phyloP scores from a whole-genome alignment of 2,329 filamentous ascomycete species.

The Aureobasidium pullulans region DNA sequence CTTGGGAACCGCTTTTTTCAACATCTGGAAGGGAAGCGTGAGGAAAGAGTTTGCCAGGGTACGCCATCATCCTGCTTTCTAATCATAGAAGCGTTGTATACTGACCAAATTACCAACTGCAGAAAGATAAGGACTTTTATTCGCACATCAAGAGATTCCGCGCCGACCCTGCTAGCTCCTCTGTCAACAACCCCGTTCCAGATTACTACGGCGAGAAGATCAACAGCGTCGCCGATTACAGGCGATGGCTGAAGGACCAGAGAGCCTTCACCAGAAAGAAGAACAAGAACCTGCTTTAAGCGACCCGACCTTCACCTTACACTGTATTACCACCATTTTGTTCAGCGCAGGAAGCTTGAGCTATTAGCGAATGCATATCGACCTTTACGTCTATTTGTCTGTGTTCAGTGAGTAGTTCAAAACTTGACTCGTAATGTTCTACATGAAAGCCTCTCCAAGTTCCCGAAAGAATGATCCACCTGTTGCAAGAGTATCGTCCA shows the following conservation, averaged over 20 bases:
- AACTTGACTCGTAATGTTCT: too few species aligned
- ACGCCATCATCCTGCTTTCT: constrained; percentile 24
- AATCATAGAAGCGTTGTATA: background rate
- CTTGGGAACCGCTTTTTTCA: constrained; percentile 73
- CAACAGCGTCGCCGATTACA: constrained; percentile 80
- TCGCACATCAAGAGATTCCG: constrained; percentile 83
- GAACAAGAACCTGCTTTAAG: constrained; percentile 57
- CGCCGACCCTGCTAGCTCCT: constrained; percentile 83
- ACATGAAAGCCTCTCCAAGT: too few species aligned
- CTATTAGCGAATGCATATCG: constrained; percentile 3
- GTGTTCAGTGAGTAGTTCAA: background rate
- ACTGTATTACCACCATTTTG: constrained; percentile 5
- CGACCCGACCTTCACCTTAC: background rate
- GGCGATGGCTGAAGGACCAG: constrained; percentile 96
- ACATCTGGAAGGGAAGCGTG: constrained; percentile 62
- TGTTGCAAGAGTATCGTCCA: background rate
- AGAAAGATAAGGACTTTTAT: constrained; percentile 95
- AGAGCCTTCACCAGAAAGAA: constrained; percentile 87
- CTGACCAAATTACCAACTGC: background rate
- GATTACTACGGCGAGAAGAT: constrained; percentile 99
- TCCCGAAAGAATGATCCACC: background rate
- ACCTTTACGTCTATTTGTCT: background rate
- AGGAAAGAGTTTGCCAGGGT: constrained; percentile 65
- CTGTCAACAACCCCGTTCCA: constrained; percentile 84
- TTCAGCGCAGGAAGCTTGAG: constrained; percentile 7